Conservation (phyloP, 768 basidiomycete genomes). For the Stropharia rugosoannulata region DNA sequence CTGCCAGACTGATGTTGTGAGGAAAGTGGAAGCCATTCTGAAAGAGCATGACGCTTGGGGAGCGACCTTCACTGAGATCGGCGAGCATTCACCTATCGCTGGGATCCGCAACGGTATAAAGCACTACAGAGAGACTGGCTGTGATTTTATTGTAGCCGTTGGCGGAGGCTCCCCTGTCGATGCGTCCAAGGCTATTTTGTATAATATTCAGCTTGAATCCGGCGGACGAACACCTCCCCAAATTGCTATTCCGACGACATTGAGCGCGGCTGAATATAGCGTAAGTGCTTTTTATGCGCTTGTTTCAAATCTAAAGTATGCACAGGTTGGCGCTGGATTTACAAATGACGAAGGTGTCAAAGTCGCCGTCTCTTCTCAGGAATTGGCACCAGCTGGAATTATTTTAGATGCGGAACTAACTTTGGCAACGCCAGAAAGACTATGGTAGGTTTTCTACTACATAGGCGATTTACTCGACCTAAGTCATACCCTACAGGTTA, state of each 20-base stretch:
- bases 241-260: conserved; percentile 80
- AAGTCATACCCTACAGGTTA: conserved; percentile 42
- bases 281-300: conserved; percentile 31
- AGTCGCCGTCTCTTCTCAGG: conserved; percentile 50
- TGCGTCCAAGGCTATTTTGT: conserved; percentile 71
- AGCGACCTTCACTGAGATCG: conserved; percentile 71
- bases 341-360: conserved; percentile 71
- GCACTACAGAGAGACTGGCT: conserved; percentile 51
- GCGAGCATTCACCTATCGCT: conserved; percentile 68
- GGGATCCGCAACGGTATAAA: conserved; percentile 60
- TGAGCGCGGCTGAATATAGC: conserved; percentile 77
- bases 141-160: conserved; percentile 69
- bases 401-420: conserved; percentile 80
- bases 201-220: conserved; percentile 55
- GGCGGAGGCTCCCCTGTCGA: conserved; percentile 85
- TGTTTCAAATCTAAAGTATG: neutral
- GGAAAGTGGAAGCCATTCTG: conserved; percentile 53
- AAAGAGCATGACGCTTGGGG: conserved; percentile 58
- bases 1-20: conserved; percentile 58
- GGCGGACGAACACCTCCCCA: conserved; percentile 56
- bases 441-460: conserved; percentile 51
- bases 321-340: conserved; percentile 65
- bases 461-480: neutral
- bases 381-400: conserved; percentile 68
- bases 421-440: conserved; percentile 65